Conservation (phyloP, 1,139 yeast genomes). For the Suhomyces ambrosiae region DNA sequence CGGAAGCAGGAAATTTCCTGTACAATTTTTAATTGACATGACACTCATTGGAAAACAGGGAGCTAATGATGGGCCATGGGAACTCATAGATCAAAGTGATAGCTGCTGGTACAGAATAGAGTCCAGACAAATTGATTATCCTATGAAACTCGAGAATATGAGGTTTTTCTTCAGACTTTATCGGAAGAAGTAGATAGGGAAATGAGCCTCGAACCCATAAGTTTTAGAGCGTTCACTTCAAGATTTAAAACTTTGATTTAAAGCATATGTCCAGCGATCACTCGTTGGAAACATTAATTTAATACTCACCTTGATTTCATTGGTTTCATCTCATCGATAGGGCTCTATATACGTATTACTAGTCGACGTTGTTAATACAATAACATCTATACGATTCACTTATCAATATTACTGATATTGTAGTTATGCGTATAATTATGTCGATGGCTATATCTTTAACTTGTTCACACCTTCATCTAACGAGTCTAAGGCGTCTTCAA, state of each 20-base stretch:
- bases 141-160: conserved; percentile 82
- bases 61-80: conserved; percentile 61
- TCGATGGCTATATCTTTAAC: conserved; percentile 10
- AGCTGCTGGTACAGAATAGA: conserved; percentile 79
- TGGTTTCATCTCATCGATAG: too few relatives aligned
- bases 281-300: too few relatives aligned
- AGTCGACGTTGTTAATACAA: too few relatives aligned
- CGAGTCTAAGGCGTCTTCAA: conserved; percentile 5
- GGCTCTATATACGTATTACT: too few relatives aligned
- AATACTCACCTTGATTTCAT: too few relatives aligned
- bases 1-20: conserved; percentile 78
- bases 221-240: too few relatives aligned
- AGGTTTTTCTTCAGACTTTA: conserved; percentile 79
- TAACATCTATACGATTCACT: too few relatives aligned
- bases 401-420: too few relatives aligned
- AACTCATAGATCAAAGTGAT: conserved; percentile 62
- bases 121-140: conserved; percentile 57
- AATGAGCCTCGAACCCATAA: background rate
- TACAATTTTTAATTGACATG: conserved; percentile 77
- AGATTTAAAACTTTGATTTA: too few relatives aligned
- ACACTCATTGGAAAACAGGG: conserved; percentile 61
- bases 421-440: too few relatives aligned
- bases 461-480: conserved; percentile 11
- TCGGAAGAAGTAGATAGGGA: conserved; percentile 40
- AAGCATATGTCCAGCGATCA: too few relatives aligned